Conservation (phyloP, 768 basidiomycete species). For the Collybiopsis luxurians region DNA sequence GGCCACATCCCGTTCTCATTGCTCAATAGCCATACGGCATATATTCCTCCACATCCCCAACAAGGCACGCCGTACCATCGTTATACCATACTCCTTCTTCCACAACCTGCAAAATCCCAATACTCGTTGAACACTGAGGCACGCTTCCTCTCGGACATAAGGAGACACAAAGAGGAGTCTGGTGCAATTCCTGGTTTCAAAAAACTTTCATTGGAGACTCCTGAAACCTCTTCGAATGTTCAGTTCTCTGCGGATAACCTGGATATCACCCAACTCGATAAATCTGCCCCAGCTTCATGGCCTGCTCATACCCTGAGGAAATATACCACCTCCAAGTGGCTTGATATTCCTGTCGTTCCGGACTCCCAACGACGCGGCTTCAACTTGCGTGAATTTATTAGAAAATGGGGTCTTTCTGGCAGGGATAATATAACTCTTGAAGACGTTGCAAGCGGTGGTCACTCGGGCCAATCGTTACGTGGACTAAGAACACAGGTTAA, state of each 20-base stretch:
- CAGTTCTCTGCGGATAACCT: too few relatives aligned
- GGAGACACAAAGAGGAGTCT: not conserved
- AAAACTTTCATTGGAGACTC: not conserved
- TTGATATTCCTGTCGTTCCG: slow-evolving; percentile 47
- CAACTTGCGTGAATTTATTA: slow-evolving; percentile 61
- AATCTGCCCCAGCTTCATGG: slow-evolving; percentile 8
- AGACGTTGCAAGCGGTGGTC: not conserved
- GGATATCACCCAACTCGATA: slow-evolving; percentile 4
- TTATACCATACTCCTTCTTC: slow-evolving; percentile 74
- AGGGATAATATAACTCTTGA: slow-evolving; percentile 16
- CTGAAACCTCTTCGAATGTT: not conserved
- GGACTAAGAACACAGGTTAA: not conserved
- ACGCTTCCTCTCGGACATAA: not conserved
- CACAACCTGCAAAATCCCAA: slow-evolving; percentile 42
- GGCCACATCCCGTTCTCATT: not conserved
- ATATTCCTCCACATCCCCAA: slow-evolving; percentile 91
- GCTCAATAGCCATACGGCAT: slow-evolving; percentile 60
- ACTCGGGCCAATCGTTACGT: not conserved
- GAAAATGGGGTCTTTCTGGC: slow-evolving; percentile 50
- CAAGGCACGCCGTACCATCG: slow-evolving; percentile 89
- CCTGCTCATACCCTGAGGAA: slow-evolving; percentile 6
- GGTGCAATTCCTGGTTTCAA: not conserved
- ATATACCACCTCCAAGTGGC: slow-evolving; percentile 19
- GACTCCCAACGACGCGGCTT: slow-evolving; percentile 56
- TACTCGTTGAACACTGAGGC: slow-evolving; percentile 11